These are phyloP conservation scores for Psilocybe azurescens DNA, from an alignment of 768 basidiomycete genomes.

Conservation along the genomic window DNA sequence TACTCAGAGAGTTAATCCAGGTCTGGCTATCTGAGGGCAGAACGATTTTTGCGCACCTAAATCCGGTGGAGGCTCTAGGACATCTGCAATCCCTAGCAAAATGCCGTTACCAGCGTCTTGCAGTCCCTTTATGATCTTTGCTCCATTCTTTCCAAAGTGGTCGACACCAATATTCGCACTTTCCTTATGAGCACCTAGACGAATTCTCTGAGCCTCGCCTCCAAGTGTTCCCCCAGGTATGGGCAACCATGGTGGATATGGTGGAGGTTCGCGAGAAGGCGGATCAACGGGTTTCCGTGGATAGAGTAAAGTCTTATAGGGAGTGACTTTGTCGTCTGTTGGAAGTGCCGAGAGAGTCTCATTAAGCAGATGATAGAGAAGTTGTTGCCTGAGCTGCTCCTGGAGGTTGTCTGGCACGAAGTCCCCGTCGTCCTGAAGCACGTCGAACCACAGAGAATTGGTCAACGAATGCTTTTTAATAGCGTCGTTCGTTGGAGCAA, in stretches of 20 bases:
- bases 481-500: constrained; percentile 96
- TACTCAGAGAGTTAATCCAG: constrained; percentile 30
- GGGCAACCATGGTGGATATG: constrained; percentile 86
- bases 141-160: constrained; percentile 79
- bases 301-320: constrained; percentile 70
- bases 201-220: constrained; percentile 79
- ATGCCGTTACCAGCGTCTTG: constrained; percentile 76
- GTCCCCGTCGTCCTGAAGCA: constrained; percentile 41
- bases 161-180: constrained; percentile 73
- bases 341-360: constrained; percentile 62
- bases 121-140: constrained; percentile 59
- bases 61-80: constrained; percentile 76
- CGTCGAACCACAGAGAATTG: constrained; percentile 42
- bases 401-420: constrained; percentile 78
- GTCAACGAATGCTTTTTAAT: constrained; percentile 54
- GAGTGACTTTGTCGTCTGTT: constrained; percentile 40
- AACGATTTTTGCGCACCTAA: constrained; percentile 57
- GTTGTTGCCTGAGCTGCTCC: constrained; percentile 83
- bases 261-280: constrained; percentile 72
- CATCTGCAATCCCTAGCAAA: constrained; percentile 73
- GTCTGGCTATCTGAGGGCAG: constrained; percentile 7
- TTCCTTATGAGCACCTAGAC: constrained; percentile 57
- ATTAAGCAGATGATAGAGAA: constrained; percentile 95
- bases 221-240: constrained; percentile 82
- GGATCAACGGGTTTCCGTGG: constrained; percentile 64